Evolutionary conservation across 352 stramenopile species (phyloP).

Genomic region (Phytophthora agathidicida): DNA sequence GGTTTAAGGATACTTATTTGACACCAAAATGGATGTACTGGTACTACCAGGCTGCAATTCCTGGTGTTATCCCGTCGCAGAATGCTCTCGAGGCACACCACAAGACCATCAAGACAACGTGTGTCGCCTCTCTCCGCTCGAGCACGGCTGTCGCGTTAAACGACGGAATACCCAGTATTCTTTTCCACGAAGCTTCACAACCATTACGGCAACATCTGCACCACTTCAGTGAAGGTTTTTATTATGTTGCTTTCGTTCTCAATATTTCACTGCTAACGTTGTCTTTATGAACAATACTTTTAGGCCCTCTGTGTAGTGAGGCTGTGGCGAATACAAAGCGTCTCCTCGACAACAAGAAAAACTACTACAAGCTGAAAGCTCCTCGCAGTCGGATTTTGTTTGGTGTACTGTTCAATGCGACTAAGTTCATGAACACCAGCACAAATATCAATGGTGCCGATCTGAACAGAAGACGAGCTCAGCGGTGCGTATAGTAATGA

Average conservation of each 20-base stretch:
- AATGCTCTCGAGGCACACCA: conserved; percentile 13
- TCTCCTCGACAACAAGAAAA: conserved; percentile 12
- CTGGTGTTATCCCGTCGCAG: conserved; percentile 3
- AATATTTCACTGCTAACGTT: no score
- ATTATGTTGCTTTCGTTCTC: no score
- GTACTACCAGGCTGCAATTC: conserved; percentile 5
- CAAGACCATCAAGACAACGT: conserved; percentile 4
- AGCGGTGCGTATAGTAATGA: neutral
- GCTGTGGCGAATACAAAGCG: neutral
- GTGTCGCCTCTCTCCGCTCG: neutral
- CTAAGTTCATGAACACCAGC: conserved; percentile 8
- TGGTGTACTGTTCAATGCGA: conserved; percentile 14
- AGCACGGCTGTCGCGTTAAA: conserved; percentile 13
- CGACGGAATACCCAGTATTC: conserved; percentile 2
- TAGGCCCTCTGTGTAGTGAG: conserved; percentile 4
- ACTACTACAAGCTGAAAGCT: conserved; percentile 14
- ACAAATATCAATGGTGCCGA: conserved; percentile 1
- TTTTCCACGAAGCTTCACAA: conserved; percentile 6
- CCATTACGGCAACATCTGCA: neutral
- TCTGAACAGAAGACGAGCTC: neutral
- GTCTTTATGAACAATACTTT: neutral
- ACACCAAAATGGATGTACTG: neutral
- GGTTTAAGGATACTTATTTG: conserved; percentile 6
- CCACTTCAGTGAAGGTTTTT: conserved; percentile 13
- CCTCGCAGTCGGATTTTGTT: neutral